Evolutionary conservation across 495 filamentous ascomycete genomes (phyloP), one percentile per base, ranked within the genome.

Genomic region (Peziza echinospora): DNA sequence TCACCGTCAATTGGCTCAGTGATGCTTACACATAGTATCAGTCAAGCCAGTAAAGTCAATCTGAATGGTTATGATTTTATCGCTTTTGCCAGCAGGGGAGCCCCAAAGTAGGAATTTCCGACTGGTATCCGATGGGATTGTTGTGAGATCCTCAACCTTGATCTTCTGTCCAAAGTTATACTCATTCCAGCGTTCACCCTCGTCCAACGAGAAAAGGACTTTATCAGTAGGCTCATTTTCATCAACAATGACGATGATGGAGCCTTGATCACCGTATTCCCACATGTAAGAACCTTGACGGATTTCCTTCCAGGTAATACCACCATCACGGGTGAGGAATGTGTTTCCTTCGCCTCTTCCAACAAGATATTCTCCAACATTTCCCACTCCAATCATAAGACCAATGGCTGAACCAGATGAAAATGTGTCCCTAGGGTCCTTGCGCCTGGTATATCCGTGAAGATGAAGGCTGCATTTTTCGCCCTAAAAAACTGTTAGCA

Each of bases 201-300:
- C 75, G 55, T 96, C 77, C 8, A 80, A 64, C 28, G 82, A 77
- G 63, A 85, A 96, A 49, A 70, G 72, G 41, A 96, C 61, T 0
- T 65, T 57, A 40, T 80, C 77, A 3, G 84, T 84, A 41, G 76
- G 67, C 43, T 63, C 63, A 7, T 59, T 61, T 46, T 80, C 68
- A 40, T 72, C 62, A 23, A 85, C 83, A 45, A 99, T 77, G 24
- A 92, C 84, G 47, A 96, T 71, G 52, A 96, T 73, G 1, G 82
- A 84, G 16, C 91, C 91, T 58, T 91, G 82, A 51, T 96, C 91
- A 46, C 89, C 89, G 54, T 78, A 91, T 53, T 92, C 84, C 82
- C 84, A 99, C 63, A 78, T 77, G 63, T 84, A 91, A 26, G 64
- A 70, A 6, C 89, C 91, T 57, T 87, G 82, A 65, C 76, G 86